A percentile compares a stretch with the other conserved stretches of the same genome.
These are phyloP conservation scores for Fonsecaea multimorphosa DNA, from an alignment of 2,329 filamentous ascomycete species.

Conservation along the genomic window DNA sequence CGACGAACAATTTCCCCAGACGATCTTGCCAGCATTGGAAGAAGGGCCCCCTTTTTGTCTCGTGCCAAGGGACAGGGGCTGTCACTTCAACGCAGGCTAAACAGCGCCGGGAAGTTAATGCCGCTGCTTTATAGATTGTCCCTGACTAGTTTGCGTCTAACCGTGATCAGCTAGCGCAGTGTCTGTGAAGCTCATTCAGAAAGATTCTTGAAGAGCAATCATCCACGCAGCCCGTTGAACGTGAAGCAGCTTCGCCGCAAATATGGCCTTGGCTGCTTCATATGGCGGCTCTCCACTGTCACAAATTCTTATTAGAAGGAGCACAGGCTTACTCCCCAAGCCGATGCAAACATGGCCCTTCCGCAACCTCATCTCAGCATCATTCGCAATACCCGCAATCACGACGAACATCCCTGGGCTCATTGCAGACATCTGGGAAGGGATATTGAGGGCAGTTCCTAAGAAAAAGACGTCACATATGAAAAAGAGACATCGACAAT, in stretches of 20 bases:
- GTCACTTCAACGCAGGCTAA: not conserved
- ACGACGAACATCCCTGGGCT: conserved; percentile 68
- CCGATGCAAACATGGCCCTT: conserved; percentile 48
- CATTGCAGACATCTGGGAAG: conserved; percentile 89
- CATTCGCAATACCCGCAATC: conserved; percentile 66
- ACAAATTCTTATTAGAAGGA: conserved; percentile 34
- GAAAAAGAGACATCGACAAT: conserved; percentile 89
- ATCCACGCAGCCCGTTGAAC: not conserved
- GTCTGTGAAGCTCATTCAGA: not conserved
- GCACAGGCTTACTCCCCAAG: conserved; percentile 35
- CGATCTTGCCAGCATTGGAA: conserved; percentile 18
- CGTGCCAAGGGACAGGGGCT: conserved; percentile 24
- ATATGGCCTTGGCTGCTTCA: conserved; percentile 43
- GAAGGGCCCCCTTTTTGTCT: conserved; percentile 5
- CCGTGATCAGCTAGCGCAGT: not conserved
- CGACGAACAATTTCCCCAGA: conserved; percentile 35
- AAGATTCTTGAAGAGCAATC: not conserved
- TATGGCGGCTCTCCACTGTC: conserved; percentile 34
- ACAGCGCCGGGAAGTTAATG: not conserved
- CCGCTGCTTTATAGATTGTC: not conserved
- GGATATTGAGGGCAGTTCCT: conserved; percentile 86
- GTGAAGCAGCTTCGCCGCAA: conserved; percentile 2
- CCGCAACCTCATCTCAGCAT: conserved; percentile 60
- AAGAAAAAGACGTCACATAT: conserved; percentile 99
- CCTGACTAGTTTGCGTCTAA: not conserved